phyloP scores from a whole-genome alignment of 129 eudicot genomes.

The Arctium lappa region DNA sequence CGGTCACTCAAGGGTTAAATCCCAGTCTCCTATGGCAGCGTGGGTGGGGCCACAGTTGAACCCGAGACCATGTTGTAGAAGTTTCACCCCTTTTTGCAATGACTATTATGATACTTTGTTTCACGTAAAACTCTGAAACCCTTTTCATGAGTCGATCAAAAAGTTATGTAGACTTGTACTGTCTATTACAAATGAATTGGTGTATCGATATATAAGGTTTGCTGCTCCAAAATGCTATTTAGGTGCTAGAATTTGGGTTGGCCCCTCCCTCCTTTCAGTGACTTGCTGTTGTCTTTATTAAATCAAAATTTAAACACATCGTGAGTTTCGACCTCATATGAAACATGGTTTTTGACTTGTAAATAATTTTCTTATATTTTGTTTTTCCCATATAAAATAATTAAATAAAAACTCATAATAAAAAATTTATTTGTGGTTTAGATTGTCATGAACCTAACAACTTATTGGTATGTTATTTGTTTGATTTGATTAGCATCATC shows the following conservation, averaged over 20 bases:
- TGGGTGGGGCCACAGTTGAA: background rate
- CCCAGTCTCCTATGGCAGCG: background rate
- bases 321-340: background rate
- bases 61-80: background rate
- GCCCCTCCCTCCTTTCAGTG: background rate
- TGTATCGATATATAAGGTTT: background rate
- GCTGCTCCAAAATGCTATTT: background rate
- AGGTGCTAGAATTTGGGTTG: background rate
- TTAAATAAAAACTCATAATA: background rate
- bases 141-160: background rate
- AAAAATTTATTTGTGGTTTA: background rate
- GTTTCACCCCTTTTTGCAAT: background rate
- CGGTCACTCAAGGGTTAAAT: background rate
- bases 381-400: too few species aligned
- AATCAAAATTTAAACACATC: background rate
- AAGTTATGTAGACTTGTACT: background rate
- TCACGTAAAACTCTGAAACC: background rate
- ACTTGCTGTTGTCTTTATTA: background rate
- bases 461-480: conserved; percentile 1
- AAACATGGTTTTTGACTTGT: background rate
- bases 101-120: background rate
- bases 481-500: conserved; percentile 23
- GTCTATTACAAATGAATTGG: background rate
- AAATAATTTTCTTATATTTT: background rate
- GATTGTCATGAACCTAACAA: background rate